Evolutionary conservation across 306 rosid genomes (phyloP), one percentile per base, ranked within the genome.

Genomic region (Malus asiatica): DNA sequence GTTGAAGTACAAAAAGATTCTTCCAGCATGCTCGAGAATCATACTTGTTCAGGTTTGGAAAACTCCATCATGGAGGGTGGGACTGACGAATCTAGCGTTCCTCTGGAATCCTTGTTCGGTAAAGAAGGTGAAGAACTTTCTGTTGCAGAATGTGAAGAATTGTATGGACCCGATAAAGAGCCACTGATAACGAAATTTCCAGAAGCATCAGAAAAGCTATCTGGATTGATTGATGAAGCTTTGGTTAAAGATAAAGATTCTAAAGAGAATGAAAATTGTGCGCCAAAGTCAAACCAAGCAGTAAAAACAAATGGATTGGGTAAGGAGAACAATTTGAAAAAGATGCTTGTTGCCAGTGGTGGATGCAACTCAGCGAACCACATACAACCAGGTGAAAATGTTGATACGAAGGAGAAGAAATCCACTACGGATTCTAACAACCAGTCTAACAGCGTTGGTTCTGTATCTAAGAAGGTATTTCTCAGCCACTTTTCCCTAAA

Each of bases 81-180:
- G 81, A 72, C 72, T 64, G 89, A 55, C 71, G 74, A 83, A 74
- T 76, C 88, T 80, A 77, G 83, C n/a, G 81, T 72, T 90, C 88
- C 91, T 78, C 75, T 82, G 58, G 95, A 84, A 75, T 72, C 77
- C 58, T 72, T 70, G 42, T 72, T 64, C 33, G 69, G 81, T 57
- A 87, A 88, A 75, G 90, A 88, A 80, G 86, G 78, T 71, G 82
- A 84, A 83, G 94, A 90, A 80, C 92, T 87, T 72, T 84, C 84
- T 46, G 89, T 83, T 67, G 90, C 91, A 35, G 98, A 95, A 81
- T 86, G 87, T 77, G 96, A 90, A 78, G 99, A 92, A 70, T 85
- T 95, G 79, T 92, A 90, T 45, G 97, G 97, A 68, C 96, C 98
- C 2, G 98, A 95, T 69, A 88, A 80, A 82, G 97, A 95, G 79